Evolutionary conservation across 305 asterid species (phyloP), one percentile per base, ranked within the genome.

Genomic region (Fraxinus sp.): DNA sequence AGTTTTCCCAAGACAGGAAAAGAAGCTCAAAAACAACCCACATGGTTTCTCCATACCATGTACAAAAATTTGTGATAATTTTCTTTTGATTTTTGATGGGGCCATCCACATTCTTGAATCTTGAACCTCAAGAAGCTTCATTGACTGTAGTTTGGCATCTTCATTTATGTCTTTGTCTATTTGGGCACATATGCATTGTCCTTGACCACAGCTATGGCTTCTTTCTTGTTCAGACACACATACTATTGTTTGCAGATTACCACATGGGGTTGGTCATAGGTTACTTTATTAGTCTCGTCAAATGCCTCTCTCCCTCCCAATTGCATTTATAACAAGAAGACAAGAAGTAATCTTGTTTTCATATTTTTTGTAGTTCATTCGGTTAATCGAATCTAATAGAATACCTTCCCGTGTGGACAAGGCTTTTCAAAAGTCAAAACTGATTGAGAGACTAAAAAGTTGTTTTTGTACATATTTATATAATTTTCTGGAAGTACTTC

Each of bases 21-120:
- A n/a, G 32, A 18, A 7, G 11, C 70, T 59, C 4, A 68, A 41
- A 55, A 86, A 86, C 89, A 88, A 76, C 86, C 81, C 92, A 88
- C 92, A 84, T 91, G 94, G 39, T 76, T 68, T 84, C 86, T 87
- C 88, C 91, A 86, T 88, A 41, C 82, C 84, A 76, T 84, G 84
- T 81, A 86, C 73, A 13, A 76, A 46, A 59, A 78, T 75, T 14
- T 49, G 3, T 26, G 76, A 68, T 4, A 9, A 3, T 5, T 4
- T 68, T 68, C 74, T 46, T 74, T 33, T 16, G 68, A 82, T 78
- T 68, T 81, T 80, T 52, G 28, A 83, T 80, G 85, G 59, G 87
- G 82, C 84, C 88, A 77, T 86, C 76, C 88, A 85, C 78, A 37
- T 74, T 83, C 78, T 55, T 80, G 78, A 86, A 78, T 83, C 72